These are phyloP conservation scores for Calonectria pseudoturangicola DNA, from an alignment of 2,329 filamentous ascomycete species.

Conservation along the genomic window DNA sequence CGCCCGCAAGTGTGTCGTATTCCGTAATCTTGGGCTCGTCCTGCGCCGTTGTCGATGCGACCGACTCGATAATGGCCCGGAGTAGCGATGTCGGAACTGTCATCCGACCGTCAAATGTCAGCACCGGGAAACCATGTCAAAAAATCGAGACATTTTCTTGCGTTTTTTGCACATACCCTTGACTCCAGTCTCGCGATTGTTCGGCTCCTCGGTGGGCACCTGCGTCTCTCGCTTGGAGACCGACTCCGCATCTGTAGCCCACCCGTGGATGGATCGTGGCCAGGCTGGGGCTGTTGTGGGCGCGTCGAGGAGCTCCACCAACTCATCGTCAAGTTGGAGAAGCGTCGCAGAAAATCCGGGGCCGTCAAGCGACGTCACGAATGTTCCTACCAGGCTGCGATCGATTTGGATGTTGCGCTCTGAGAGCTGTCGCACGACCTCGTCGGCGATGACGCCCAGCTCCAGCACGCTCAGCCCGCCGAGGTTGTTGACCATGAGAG, in stretches of 20 bases:
- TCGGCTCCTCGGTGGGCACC: slow-evolving; percentile 29
- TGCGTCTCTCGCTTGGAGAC: slow-evolving; percentile 42
- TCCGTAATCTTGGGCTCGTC: slow-evolving; percentile 57
- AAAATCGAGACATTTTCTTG: neutral
- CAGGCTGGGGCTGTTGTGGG: slow-evolving; percentile 51
- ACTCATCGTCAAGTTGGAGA: slow-evolving; percentile 47
- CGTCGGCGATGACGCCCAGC: slow-evolving; percentile 51
- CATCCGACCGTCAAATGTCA: neutral
- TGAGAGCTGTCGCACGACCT: slow-evolving; percentile 46
- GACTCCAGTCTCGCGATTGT: slow-evolving; percentile 45
- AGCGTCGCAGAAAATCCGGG: slow-evolving; percentile 52
- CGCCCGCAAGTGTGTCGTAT: slow-evolving; percentile 58
- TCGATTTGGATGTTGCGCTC: slow-evolving; percentile 38
- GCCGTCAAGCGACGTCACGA: slow-evolving; percentile 51
- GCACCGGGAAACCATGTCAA: neutral
- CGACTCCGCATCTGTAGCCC: slow-evolving; percentile 43
- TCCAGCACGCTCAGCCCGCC: slow-evolving; percentile 52
- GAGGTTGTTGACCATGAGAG: slow-evolving; percentile 52
- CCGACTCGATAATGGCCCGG: slow-evolving; percentile 47
- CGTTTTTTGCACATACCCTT: slow-evolving; percentile 33
- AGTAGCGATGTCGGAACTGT: slow-evolving; percentile 46
- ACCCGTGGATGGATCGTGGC: slow-evolving; percentile 50
- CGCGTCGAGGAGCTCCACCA: slow-evolving; percentile 46
- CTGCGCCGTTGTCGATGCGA: slow-evolving; percentile 61
- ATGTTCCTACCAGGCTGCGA: slow-evolving; percentile 49